Conservation (phyloP, 2,329 filamentous ascomycete species). For the Fusarium sp. region DNA sequence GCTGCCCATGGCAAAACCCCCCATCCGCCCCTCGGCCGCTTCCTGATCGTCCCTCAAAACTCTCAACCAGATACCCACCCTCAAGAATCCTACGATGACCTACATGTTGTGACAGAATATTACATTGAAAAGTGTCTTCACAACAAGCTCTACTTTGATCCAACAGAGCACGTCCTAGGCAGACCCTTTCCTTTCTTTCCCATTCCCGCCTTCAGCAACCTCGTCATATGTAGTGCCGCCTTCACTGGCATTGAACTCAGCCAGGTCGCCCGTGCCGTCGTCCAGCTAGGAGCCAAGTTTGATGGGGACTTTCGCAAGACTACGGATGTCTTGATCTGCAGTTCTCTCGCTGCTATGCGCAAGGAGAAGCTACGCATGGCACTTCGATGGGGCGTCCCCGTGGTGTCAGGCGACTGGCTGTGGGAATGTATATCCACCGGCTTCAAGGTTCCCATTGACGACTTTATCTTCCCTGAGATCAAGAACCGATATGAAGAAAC, state of each 20-base stretch:
- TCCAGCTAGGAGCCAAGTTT: constrained; percentile 83
- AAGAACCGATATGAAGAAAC: constrained; percentile 46
- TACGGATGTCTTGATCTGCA: constrained; percentile 83
- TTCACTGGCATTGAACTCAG: constrained; percentile 87
- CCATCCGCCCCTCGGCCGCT: constrained; percentile 53
- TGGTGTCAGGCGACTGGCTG: constrained; percentile 87
- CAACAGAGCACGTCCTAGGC: constrained; percentile 77
- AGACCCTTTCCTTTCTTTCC: constrained; percentile 80
- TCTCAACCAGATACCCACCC: constrained; percentile 61
- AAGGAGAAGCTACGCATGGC: constrained; percentile 85
- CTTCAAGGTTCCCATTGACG: constrained; percentile 57
- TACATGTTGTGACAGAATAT: constrained; percentile 82
- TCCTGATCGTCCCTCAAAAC: constrained; percentile 67
- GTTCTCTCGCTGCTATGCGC: constrained; percentile 66
- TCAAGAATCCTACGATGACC: constrained; percentile 49
- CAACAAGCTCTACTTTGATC: constrained; percentile 77
- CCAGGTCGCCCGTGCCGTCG: constrained; percentile 82
- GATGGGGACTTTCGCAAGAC: constrained; percentile 79
- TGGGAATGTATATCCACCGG: constrained; percentile 80
- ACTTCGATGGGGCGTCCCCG: constrained; percentile 78
- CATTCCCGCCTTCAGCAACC: constrained; percentile 74
- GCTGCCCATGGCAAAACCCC: constrained; percentile 47
- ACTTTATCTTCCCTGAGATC: constrained; percentile 62
- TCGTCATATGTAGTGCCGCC: constrained; percentile 83
- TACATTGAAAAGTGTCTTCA: constrained; percentile 93